Evolutionary conservation across 768 basidiomycete genomes (phyloP).

Genomic region (Fomitopsis serialis): DNA sequence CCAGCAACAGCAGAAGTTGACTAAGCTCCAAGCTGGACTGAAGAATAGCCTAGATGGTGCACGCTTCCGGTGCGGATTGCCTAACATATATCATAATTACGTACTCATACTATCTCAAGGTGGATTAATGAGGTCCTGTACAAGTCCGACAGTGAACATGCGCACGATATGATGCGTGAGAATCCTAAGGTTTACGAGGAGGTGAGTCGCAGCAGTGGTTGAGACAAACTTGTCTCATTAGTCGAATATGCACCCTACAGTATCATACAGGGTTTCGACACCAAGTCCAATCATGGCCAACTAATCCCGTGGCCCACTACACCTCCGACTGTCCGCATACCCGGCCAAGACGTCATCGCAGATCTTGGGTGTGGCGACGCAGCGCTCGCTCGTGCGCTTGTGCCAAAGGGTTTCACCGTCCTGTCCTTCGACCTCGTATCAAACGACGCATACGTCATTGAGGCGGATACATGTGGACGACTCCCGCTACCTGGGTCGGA

Average conservation of each 20-base stretch:
- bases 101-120: too few relatives aligned
- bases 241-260: slow-evolving; percentile 32
- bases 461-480: slow-evolving; percentile 80
- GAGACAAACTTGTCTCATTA: not conserved
- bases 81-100: too few relatives aligned
- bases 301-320: slow-evolving; percentile 87
- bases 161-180: slow-evolving; percentile 76
- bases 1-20: slow-evolving; percentile 32
- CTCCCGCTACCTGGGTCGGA: slow-evolving; percentile 86
- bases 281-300: slow-evolving; percentile 91
- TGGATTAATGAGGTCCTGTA: slow-evolving; percentile 92
- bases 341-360: slow-evolving; percentile 71
- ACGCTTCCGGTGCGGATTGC: slow-evolving; percentile 60
- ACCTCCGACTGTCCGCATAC: slow-evolving; percentile 59
- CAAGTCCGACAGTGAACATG: slow-evolving; percentile 73
- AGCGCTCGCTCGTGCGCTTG: slow-evolving; percentile 69
- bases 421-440: slow-evolving; percentile 80
- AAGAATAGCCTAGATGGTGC: slow-evolving; percentile 80
- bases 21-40: slow-evolving; percentile 72
- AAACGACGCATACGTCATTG: slow-evolving; percentile 69
- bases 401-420: slow-evolving; percentile 62
- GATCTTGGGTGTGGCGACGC: slow-evolving; percentile 98
- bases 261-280: slow-evolving; percentile 91
- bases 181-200: slow-evolving; percentile 81
- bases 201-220: slow-evolving; percentile 41